These are phyloP conservation scores for Trichophyton mentagrophytes DNA, from an alignment of 2,329 filamentous ascomycete species.

Conservation along the genomic window DNA sequence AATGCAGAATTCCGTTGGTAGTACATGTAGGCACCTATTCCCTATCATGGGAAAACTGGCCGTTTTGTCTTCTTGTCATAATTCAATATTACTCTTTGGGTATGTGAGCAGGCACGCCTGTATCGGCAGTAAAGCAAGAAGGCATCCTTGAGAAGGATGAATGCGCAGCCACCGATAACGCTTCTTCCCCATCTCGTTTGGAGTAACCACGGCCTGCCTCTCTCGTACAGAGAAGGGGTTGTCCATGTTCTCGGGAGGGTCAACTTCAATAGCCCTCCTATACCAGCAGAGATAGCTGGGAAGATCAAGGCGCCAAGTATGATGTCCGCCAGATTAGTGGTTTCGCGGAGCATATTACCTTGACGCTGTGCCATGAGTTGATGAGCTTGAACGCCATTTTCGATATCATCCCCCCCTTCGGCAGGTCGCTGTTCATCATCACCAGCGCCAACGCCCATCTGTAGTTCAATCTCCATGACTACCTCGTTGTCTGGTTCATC, in stretches of 20 bases:
- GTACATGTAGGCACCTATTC: neutral
- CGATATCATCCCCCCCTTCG: conserved; percentile 12
- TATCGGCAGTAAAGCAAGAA: conserved; percentile 46
- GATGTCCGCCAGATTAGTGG: conserved; percentile 44
- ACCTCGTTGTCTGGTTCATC: conserved; percentile 30
- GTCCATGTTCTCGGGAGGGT: conserved; percentile 59
- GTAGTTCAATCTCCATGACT: conserved; percentile 40
- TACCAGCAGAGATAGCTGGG: conserved; percentile 63
- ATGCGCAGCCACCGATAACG: conserved; percentile 75
- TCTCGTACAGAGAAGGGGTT: conserved; percentile 29
- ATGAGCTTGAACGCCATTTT: conserved; percentile 16
- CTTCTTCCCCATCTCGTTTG: conserved; percentile 82
- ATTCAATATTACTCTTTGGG: conserved; percentile 35
- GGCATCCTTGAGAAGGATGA: conserved; percentile 67
- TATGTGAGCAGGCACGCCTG: conserved; percentile 36
- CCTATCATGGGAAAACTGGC: conserved; percentile 11
- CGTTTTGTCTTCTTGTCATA: conserved; percentile 33
- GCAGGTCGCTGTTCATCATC: conserved; percentile 22
- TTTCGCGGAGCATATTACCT: conserved; percentile 41
- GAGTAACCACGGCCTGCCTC: conserved; percentile 51
- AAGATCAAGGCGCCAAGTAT: conserved; percentile 62
- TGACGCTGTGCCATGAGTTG: conserved; percentile 29
- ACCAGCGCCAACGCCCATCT: conserved; percentile 35
- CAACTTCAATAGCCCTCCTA: conserved; percentile 61
- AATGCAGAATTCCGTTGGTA: neutral